Percentiles rank a stretch among this genome's conserved stretches.
Conservation (phyloP, 2,329 filamentous ascomycete genomes). For the Arthroderma uncinatum region DNA sequence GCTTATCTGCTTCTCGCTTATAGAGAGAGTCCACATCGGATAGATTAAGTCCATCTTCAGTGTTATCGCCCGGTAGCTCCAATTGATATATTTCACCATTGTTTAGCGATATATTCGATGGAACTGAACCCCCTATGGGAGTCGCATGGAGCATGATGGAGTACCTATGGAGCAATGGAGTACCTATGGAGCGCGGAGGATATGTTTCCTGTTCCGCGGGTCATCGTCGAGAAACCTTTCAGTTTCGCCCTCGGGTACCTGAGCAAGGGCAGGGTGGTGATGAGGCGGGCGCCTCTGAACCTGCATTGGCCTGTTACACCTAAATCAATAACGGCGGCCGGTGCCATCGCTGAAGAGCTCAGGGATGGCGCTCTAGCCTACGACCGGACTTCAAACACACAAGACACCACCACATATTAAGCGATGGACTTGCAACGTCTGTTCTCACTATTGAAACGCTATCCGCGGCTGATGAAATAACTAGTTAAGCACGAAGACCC, state of each 20-base stretch:
- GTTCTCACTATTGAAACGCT: neutral
- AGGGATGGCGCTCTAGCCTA: neutral
- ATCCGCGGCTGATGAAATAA: neutral
- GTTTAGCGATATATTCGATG: neutral
- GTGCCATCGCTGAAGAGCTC: neutral
- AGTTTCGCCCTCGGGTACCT: neutral
- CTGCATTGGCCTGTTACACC: constrained; percentile 1
- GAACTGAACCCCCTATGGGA: neutral
- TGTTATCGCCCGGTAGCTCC: neutral
- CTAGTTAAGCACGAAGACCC: neutral
- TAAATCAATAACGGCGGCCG: neutral
- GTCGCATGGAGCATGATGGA: neutral
- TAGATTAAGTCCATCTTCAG: neutral
- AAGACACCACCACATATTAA: neutral
- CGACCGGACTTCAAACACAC: neutral
- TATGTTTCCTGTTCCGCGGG: neutral
- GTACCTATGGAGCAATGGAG: neutral
- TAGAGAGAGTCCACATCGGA: neutral
- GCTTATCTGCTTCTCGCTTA: neutral
- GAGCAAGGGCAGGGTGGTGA: neutral
- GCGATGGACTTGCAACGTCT: neutral
- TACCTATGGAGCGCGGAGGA: neutral
- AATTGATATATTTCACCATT: neutral
- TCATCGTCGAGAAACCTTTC: neutral
- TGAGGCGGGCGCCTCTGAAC: neutral